Base-by-base conservation (phyloP, 306 rosid genomes). In the Casuarina glauca region DNA sequence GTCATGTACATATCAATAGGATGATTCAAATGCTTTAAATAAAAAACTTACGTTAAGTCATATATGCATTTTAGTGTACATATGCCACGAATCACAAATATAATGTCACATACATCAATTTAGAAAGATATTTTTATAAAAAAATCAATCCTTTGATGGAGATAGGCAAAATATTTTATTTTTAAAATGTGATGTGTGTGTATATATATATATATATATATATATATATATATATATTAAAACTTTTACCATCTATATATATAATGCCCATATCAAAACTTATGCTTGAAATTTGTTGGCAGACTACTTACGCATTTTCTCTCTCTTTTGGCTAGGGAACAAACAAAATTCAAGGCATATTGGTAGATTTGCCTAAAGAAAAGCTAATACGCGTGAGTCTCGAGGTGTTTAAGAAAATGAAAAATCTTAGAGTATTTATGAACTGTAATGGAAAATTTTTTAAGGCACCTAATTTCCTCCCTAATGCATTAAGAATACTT, bases 401-500 rank as follows among this genome's bases (percentile, higher is more conserved):
- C 19, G 11, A 82, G n/a, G 60, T 68, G 83, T 87, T 87, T 26
- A 26, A 41, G 5, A 4, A 32, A 0, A 81, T 84, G 88, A 48
- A 41, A 3, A 78, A 74, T 9, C 85, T 87, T 6, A 77, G 79
- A 74, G 53, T 87, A 53, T 76, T 77, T 9, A 75, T 75, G 46
- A 76, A 64, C 62, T 39, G 67, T 26, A 80, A 79, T 43, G 83
- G 48, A 58, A 16, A 32, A 15, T 48, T 82, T 44, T 77, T 52
- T n/a, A 77, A 53, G 74, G 46, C 51, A 5, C 80, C 80, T 12
- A 48, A 73, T 4, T 71, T 79, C 74, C 81, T 84, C 19, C 80
- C 88, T 32, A 61, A 77, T 35, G 71, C 63, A 75, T 82, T 87
- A 77, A 84, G 80, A 77, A 5, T 83, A 42, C 82, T 87, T 38